A percentile compares a stretch with the other conserved stretches of the same genome.
These are phyloP conservation scores for Pythium rishiriense DNA, from an alignment of 352 stramenopile genomes.

Conservation along the genomic window DNA sequence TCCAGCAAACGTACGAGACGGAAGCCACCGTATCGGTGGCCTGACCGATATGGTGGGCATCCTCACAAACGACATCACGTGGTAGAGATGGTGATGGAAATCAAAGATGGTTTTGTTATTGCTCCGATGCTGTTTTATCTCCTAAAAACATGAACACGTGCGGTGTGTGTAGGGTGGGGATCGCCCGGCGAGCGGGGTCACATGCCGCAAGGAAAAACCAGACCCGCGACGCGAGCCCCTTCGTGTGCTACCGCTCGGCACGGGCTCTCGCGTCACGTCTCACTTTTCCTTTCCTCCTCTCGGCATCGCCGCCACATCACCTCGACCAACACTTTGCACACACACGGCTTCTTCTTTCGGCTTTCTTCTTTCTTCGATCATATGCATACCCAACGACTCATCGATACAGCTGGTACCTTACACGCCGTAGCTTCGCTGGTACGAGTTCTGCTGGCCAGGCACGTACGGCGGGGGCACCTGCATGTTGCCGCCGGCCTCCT, in stretches of 20 bases:
- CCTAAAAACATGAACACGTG: conserved; percentile 1
- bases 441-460: conserved; percentile 88
- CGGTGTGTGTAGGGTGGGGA: no score
- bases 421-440: conserved; percentile 86
- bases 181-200: no score
- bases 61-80: neutral
- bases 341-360: neutral
- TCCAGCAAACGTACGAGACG: conserved; percentile 64
- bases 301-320: neutral
- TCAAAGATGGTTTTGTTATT: no score
- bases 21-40: conserved; percentile 1
- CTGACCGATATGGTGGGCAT: neutral
- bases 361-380: no score
- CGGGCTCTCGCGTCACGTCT: neutral
- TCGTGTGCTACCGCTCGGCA: conserved; percentile 8
- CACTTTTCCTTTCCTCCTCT: neutral
- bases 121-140: conserved; percentile 4
- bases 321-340: no score
- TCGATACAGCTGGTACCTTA: conserved; percentile 30
- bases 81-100: no score
- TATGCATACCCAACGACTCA: conserved; percentile 2
- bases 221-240: neutral
- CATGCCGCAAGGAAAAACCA: no score
- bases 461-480: conserved; percentile 81
- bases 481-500: conserved; percentile 49